Percentiles rank a stretch among this genome's conserved stretches.
Conservation (phyloP, 495 filamentous ascomycete genomes). For the Hypoxylon subgilvum region DNA sequence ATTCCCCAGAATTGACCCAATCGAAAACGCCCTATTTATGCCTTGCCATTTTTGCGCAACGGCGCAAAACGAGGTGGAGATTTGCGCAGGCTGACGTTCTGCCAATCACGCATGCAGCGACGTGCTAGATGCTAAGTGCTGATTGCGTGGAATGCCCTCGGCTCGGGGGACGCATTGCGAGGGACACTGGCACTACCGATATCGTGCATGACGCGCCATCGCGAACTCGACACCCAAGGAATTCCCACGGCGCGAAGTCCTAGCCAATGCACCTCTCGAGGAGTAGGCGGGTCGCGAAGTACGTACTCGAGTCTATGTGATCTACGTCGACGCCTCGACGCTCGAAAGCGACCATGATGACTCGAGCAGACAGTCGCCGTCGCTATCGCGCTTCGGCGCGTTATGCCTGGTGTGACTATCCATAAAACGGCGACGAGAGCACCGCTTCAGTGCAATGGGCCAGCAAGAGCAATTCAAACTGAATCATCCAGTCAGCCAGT, state of each 20-base stretch:
- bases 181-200: conserved; percentile 9
- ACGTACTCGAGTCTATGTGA: neutral
- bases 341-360: conserved; percentile 13
- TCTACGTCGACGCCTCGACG: neutral
- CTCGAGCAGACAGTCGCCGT: conserved; percentile 15
- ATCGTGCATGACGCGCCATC: conserved; percentile 22
- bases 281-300: neutral
- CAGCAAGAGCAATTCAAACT: conserved; percentile 4
- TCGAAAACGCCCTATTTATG: conserved; percentile 30
- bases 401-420: neutral
- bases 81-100: conserved; percentile 34
- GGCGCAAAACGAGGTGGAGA: conserved; percentile 41
- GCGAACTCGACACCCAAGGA: conserved; percentile 13
- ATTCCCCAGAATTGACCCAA: neutral
- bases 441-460: neutral
- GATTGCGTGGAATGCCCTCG: conserved; percentile 31
- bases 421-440: conserved; percentile 17
- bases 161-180: conserved; percentile 13
- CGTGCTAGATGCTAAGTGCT: conserved; percentile 32
- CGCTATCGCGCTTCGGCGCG: conserved; percentile 24
- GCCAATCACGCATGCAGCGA: conserved; percentile 32
- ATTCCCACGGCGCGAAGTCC: conserved; percentile 9
- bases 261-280: neutral
- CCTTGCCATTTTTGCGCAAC: conserved; percentile 36
- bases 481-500: neutral